Base-by-base conservation (phyloP, 2,329 filamentous ascomycete species). In the Botrytis sinoallii region DNA sequence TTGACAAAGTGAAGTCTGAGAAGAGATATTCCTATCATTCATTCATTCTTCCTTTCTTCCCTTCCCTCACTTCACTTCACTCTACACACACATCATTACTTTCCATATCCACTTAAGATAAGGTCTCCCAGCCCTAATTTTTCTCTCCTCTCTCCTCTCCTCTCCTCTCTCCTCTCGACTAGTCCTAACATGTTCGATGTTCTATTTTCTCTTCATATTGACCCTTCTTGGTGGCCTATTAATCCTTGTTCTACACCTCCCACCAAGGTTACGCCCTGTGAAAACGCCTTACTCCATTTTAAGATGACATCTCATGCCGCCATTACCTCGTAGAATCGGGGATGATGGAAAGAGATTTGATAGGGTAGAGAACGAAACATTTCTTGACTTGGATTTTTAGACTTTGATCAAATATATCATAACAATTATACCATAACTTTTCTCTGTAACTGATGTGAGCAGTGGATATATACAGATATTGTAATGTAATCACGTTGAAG, bases 231-330 rank as follows among this genome's bases (percentile, higher is more conserved):
- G 22, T n/a, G 35, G 35, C 35, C 60, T n/a, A 32, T 32, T 3
- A 18, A 65, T 65, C 61, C 61, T 32, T 65, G 61, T 6, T 65
- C 44, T 46, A 14, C 61, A 46, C 32, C 10, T 38, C 35, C 32
- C n/a, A 32, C 40, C n/a, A 7, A 65, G 61, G 61, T 65, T 65
- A 65, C 61, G 40, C 61, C 61, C 61, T 65, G 40, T 8, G 40
- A 65, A 29, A 42, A 65, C 46, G n/a, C 61, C n/a, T 22, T 7
- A 14, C 61, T 46, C 61, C 61, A 65, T 44, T 65, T 46, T 63
- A 46, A 29, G 61, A 52, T 46, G 40, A 65, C n/a, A 65, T 46
- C 40, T 46, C 61, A 65, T 65, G 40, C 61, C 61, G 61, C 61
- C 8, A 44, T 65, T 46, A 65, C 48, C 48, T 52, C 25, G 48